phyloP scores from a whole-genome alignment of 768 basidiomycete genomes.

The Mycena capillaripes region DNA sequence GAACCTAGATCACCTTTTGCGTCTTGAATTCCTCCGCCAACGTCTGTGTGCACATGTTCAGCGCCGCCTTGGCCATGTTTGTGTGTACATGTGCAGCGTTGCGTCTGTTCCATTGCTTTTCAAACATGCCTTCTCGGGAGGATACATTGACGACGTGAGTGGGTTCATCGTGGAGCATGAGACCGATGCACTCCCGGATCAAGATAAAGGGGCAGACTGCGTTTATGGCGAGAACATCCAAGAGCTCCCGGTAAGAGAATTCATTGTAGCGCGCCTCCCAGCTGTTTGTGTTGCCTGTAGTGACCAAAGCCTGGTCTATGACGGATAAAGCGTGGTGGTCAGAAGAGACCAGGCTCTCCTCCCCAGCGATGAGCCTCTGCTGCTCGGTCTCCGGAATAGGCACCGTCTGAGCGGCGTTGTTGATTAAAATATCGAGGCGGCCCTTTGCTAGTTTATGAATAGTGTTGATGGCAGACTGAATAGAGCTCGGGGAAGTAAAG shows the following conservation, averaged over 20 bases:
- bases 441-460: conserved; percentile 40
- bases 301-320: conserved; percentile 32
- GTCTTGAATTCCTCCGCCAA: conserved; percentile 48
- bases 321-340: conserved; percentile 33
- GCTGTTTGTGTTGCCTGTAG: conserved; percentile 37
- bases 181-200: conserved; percentile 48
- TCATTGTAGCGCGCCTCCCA: conserved; percentile 51
- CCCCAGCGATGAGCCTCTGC: conserved; percentile 42
- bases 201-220: conserved; percentile 55
- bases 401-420: conserved; percentile 54
- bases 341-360: conserved; percentile 36
- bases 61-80: conserved; percentile 55
- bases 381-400: conserved; percentile 47
- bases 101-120: conserved; percentile 39
- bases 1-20: too few species aligned
- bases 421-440: conserved; percentile 50
- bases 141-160: conserved; percentile 52
- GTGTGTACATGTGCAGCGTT: conserved; percentile 51
- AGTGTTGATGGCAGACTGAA: conserved; percentile 45
- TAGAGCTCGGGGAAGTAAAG: conserved; percentile 51
- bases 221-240: conserved; percentile 53
- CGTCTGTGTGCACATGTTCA: conserved; percentile 55
- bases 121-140: conserved; percentile 53
- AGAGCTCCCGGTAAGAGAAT: conserved; percentile 53
- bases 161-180: conserved; percentile 40